Conservation (phyloP, 1,139 yeast species). For the Saccharomyces hybrid region DNA sequence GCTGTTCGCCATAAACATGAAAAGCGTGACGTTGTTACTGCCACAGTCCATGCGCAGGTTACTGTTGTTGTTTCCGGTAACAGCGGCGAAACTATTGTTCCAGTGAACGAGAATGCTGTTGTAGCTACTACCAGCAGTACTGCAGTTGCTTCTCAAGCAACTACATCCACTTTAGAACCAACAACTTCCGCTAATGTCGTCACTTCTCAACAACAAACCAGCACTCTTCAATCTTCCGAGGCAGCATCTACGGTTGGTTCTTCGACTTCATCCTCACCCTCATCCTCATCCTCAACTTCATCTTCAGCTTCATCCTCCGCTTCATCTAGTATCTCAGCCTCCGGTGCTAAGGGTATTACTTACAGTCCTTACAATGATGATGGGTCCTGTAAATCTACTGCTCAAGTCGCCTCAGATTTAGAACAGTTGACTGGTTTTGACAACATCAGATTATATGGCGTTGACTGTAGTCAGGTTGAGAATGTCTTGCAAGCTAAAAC, state of each 20-base stretch:
- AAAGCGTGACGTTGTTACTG: constrained; percentile 41
- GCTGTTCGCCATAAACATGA: constrained; percentile 39
- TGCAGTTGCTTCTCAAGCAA: constrained; percentile 8
- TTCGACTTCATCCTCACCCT: constrained; percentile 38
- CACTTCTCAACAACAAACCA: constrained; percentile 30
- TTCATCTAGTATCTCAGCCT: constrained; percentile 30
- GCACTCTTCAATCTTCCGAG: constrained; percentile 38
- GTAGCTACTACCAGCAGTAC: constrained; percentile 9
- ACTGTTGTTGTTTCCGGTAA: constrained; percentile 22
- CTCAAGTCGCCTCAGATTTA: constrained; percentile 54
- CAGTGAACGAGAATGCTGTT: constrained; percentile 1
- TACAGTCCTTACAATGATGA: constrained; percentile 70
- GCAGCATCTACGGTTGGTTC: constrained; percentile 47
- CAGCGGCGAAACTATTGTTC: constrained; percentile 15
- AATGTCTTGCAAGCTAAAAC: constrained; percentile 60
- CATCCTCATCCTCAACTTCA: constrained; percentile 25
- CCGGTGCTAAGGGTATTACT: constrained; percentile 57
- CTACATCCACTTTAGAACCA: constrained; percentile 12
- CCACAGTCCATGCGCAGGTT: constrained; percentile 36
- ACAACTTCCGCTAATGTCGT: constrained; percentile 34
- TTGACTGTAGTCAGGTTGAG: constrained; percentile 71
- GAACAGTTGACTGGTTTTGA: constrained; percentile 46
- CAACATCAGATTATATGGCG: constrained; percentile 72
- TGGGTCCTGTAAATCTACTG: constrained; percentile 65
- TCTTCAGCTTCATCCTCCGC: constrained; percentile 44